Evolutionary conservation across 1,284 basidiomycete species (phyloP).

Genomic region (Stereum hirsutum): DNA sequence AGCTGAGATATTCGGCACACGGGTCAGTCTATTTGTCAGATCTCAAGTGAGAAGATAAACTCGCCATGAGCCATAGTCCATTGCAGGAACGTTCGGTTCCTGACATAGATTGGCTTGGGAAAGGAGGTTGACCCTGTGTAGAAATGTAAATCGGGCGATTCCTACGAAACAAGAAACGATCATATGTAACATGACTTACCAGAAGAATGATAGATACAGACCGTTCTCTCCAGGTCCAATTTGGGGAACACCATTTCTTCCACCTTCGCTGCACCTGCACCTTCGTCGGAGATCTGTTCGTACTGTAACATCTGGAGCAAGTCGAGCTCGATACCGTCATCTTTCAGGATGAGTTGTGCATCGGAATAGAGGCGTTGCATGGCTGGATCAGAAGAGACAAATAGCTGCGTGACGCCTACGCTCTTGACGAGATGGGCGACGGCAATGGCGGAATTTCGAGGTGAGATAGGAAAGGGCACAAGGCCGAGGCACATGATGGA

Average conservation of each 20-base stretch:
- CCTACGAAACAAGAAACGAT: background rate
- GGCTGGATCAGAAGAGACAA: constrained; percentile 3
- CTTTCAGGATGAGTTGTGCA: background rate
- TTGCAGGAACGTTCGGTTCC: constrained; percentile 12
- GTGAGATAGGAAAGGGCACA: no score
- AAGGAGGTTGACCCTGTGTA: constrained; percentile 20
- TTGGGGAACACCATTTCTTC: background rate
- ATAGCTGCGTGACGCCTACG: background rate
- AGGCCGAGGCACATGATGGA: no score
- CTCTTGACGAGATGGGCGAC: constrained; percentile 3
- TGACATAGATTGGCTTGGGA: constrained; percentile 19
- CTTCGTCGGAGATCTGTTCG: background rate
- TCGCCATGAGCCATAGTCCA: constrained; percentile 8
- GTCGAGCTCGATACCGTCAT: background rate
- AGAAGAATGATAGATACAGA: constrained; percentile 25
- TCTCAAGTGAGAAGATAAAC: background rate
- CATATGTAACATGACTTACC: constrained; percentile 12
- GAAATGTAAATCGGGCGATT: background rate
- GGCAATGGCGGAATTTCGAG: no score
- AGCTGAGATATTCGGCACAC: constrained; percentile 5
- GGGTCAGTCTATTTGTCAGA: no score
- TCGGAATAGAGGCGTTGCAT: constrained; percentile 2
- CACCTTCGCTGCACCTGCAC: background rate
- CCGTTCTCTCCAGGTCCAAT: constrained; percentile 6
- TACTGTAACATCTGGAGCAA: constrained; percentile 2